phyloP scores from a whole-genome alignment of 148 eudicot species.

The Amaranthus cruentus region DNA sequence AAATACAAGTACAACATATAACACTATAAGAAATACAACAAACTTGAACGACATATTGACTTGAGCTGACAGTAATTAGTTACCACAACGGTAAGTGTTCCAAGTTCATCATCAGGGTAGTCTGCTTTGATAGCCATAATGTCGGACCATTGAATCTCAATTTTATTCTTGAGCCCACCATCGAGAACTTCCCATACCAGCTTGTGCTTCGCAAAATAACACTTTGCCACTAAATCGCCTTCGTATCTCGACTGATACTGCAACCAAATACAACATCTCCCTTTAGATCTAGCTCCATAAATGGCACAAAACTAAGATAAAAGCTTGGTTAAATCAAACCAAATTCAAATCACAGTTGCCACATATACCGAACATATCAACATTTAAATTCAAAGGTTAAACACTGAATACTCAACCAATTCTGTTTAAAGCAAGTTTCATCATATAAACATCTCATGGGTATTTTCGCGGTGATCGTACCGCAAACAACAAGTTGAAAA shows the following conservation, averaged over 20 bases:
- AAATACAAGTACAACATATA: conserved; percentile 4
- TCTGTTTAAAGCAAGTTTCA: too few relatives aligned
- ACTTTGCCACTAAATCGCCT: conserved; percentile 50
- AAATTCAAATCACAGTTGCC: neutral
- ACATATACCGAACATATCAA: neutral
- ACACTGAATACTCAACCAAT: too few relatives aligned
- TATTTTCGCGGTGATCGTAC: too few relatives aligned
- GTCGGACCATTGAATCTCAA: conserved; percentile 55
- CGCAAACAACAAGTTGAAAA: too few relatives aligned
- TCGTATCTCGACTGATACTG: conserved; percentile 51
- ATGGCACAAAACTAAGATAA: neutral
- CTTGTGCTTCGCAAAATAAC: conserved; percentile 53
- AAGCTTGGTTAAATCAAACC: too few relatives aligned
- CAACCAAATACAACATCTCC: neutral
- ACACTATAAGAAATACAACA: neutral
- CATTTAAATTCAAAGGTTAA: neutral
- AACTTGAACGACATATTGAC: neutral
- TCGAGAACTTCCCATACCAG: conserved; percentile 56
- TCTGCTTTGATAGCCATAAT: conserved; percentile 45
- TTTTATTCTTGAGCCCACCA: conserved; percentile 47
- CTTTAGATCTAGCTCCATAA: neutral
- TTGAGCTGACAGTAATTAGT: neutral
- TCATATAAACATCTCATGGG: too few relatives aligned
- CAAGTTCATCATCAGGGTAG: conserved; percentile 38
- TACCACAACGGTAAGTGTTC: conserved; percentile 44